These are phyloP conservation scores for Phytophthora kernoviae DNA, from an alignment of 352 stramenopile species.

Conservation along the genomic window DNA sequence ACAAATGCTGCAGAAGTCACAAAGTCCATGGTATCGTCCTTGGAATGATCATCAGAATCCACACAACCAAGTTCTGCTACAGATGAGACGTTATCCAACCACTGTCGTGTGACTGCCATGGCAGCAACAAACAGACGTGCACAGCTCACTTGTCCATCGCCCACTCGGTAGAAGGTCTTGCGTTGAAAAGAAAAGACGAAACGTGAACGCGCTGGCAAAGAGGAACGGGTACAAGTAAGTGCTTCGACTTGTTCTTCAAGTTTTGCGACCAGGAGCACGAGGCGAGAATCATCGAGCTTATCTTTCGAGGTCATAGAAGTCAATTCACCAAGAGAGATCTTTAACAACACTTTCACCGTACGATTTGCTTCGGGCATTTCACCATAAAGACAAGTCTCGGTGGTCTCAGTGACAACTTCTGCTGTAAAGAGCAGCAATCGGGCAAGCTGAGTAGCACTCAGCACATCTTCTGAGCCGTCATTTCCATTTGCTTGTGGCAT, in stretches of 20 bases:
- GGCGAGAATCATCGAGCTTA: slow-evolving; percentile 22
- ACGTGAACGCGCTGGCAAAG: background rate
- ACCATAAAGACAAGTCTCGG: background rate
- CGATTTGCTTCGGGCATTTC: background rate
- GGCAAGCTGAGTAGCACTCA: slow-evolving; percentile 42
- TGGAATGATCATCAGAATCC: slow-evolving; percentile 21
- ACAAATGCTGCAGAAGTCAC: slow-evolving; percentile 37
- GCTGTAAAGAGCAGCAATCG: slow-evolving; percentile 55
- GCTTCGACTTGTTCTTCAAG: slow-evolving; percentile 47
- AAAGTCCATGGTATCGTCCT: slow-evolving; percentile 24
- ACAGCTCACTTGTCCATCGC: slow-evolving; percentile 17
- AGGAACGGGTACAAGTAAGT: slow-evolving; percentile 9
- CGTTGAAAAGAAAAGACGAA: slow-evolving; percentile 29
- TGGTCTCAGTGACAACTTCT: slow-evolving; percentile 9
- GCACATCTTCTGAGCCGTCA: background rate
- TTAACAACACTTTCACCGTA: slow-evolving; percentile 6
- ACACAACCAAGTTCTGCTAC: background rate
- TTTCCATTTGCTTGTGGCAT: slow-evolving; percentile 6
- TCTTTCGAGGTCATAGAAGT: slow-evolving; percentile 1
- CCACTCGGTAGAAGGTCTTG: slow-evolving; percentile 14
- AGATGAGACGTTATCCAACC: slow-evolving; percentile 10
- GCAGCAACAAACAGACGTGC: slow-evolving; percentile 29
- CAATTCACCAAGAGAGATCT: slow-evolving; percentile 10
- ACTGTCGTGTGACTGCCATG: slow-evolving; percentile 17
- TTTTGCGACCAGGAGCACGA: slow-evolving; percentile 46